Base-by-base conservation (phyloP, 371 early-diverging fungal genomes). In the Syncephalis plumigaleata region DNA sequence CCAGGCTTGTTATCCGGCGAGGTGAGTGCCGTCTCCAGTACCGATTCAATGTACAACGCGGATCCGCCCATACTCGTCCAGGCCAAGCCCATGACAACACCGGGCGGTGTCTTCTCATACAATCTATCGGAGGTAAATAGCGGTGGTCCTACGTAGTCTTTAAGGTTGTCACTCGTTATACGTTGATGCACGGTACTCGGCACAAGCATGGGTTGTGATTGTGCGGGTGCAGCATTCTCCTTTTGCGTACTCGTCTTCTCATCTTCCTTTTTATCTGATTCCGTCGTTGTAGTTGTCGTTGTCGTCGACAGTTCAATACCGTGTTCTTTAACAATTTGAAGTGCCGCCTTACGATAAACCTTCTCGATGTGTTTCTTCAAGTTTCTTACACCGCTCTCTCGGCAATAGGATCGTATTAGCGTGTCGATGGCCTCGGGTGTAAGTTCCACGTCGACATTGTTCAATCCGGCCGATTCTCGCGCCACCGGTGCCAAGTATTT, bases 351-450 rank as follows among this genome's bases (percentile, higher is more conserved):
- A 48, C 96, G 79, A 68, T 77, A 95, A 5, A 95, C 78, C 70
- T 95, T 94, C 49, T 97, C 96, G 42, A 97, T 87, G 37, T 92
- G 91, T 62, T 95, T 94, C 68, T 95, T 94, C 49, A 97, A 65
- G 53, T 89, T 91, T 48, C 98, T 77, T 21, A 97, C 98, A 39
- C 98, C 98, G 55, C 86, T 85, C 65, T 97, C 98, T 39, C 98
- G 79, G 51, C 95, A 95, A 56, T 94, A 97, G 53, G 71, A 71
- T 57, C 77, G 69, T 55, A 95, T 91, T 52, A 97, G 65, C 0
- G 64, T 54, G 36, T 88, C 86, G 23, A 95, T 75, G 3, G 91
- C 88, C 18, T 71, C 79, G 22, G 75, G 66, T 1, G 74, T 66
- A 21, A 95, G 55, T 26, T 64, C 61, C 9, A 94, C 81, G 27